Evolutionary conservation across 768 basidiomycete genomes (phyloP), one percentile per base, ranked within the genome.

Genomic region (Boletellus emodensis): DNA sequence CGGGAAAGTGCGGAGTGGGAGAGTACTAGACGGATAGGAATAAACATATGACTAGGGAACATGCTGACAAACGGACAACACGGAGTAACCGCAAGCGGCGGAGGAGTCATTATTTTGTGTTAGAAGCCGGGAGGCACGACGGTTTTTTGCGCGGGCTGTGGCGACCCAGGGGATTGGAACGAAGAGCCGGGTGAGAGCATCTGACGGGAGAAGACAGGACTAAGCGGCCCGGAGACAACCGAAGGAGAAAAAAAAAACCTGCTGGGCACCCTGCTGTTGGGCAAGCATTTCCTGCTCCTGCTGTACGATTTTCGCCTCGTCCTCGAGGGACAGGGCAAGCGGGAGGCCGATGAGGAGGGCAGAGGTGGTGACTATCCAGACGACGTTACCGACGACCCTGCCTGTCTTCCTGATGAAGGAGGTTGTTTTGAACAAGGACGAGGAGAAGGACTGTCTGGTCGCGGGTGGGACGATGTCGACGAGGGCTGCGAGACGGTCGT

Each of bases 231-330:
- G 36, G 44, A 33, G 42, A 1, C 34, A 14, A 15, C 26, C 22
- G 14, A 24, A 33, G 34, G 18, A 39, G 14, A 28, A 3, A 44
- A 57, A 56, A 77, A 77, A 52, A 50, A 90, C 93, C 81, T 90
- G 88, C 68, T 93, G 90, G 12, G 86, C 87, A 39, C 94, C 94
- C 68, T 91, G 87, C 66, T 94, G 91, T 68, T 95, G 94, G 46
- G 90, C 90, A 55, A 90, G 73, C 80, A 91, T 82, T 71, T 97
- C 94, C 72, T 89, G 85, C 71, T 98, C 96, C 72, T 97, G 94
- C 41, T 86, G 84, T 11, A 93, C 86, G 50, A 95, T 81, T 72
- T 94, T 93, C 47, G 90, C 87, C 74, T 99, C 96, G 71, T 96
- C 95, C 72, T 99, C 96, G 60, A 98, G 77, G 53, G 84, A 87